Percentiles rank a stretch among this genome's conserved stretches.
These are phyloP conservation scores for Chaetomiaceae sp. DNA, from an alignment of 2,329 filamentous ascomycete species.

Conservation along the genomic window DNA sequence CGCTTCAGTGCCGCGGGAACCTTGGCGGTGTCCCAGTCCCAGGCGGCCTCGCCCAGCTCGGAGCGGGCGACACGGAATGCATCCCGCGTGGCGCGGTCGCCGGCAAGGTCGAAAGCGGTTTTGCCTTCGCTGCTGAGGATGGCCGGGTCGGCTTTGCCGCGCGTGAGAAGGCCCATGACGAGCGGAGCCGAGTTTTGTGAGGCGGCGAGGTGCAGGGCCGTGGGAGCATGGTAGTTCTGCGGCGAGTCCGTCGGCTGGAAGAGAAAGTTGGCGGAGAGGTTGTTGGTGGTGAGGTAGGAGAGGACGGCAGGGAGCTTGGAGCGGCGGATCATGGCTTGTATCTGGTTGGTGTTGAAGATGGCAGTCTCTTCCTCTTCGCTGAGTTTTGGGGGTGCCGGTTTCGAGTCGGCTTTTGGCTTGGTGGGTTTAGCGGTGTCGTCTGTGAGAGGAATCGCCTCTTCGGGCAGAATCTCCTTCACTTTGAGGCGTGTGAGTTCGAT, in stretches of 20 bases:
- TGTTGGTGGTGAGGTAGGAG: conserved; percentile 76
- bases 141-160: conserved; percentile 71
- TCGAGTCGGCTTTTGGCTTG: conserved; percentile 42
- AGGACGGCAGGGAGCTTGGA: conserved; percentile 85
- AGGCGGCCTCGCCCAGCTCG: conserved; percentile 71
- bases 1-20: conserved; percentile 69
- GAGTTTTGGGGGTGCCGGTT: conserved; percentile 57
- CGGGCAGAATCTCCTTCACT: conserved; percentile 70
- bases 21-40: conserved; percentile 72
- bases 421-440: conserved; percentile 34
- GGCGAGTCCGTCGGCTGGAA: conserved; percentile 68
- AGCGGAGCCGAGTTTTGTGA: conserved; percentile 73
- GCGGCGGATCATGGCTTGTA: conserved; percentile 81
- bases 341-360: conserved; percentile 78
- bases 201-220: conserved; percentile 80
- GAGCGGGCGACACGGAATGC: conserved; percentile 84
- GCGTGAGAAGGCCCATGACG: conserved; percentile 70
- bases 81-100: conserved; percentile 80
- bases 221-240: conserved; percentile 74
- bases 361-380: conserved; percentile 81
- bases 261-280: conserved; percentile 63
- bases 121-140: conserved; percentile 69
- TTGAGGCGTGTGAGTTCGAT: conserved; percentile 91
- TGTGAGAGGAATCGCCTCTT: conserved; percentile 41
- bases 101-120: conserved; percentile 79